Evolutionary conservation across 2,329 filamentous ascomycete species (phyloP).

Genomic region (Colletotrichum sojae): DNA sequence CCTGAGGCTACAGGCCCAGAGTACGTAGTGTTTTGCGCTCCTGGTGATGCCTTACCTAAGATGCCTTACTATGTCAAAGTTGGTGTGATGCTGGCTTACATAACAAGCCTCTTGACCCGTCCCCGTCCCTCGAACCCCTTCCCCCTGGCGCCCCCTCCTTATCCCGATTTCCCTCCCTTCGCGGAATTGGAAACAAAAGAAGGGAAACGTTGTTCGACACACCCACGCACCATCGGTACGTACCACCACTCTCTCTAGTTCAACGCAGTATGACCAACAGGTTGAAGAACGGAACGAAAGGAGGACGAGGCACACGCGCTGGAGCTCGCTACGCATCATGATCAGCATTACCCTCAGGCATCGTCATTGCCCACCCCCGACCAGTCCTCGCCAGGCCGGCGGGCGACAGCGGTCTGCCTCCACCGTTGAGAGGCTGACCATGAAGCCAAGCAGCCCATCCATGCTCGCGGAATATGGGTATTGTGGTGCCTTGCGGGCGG

Average conservation of each 20-base stretch:
- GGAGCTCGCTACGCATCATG: background rate
- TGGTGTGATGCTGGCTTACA: background rate
- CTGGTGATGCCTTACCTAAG: background rate
- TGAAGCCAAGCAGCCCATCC: background rate
- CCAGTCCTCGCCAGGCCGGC: background rate
- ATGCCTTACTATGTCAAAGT: background rate
- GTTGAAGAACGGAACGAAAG: conserved; percentile 2
- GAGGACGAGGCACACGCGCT: background rate
- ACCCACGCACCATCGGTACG: conserved; percentile 4
- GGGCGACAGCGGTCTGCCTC: background rate
- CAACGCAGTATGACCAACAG: background rate
- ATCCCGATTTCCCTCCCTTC: background rate
- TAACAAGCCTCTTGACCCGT: conserved; percentile 4
- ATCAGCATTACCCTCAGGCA: background rate
- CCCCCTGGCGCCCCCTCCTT: background rate
- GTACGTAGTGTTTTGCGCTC: too few relatives aligned
- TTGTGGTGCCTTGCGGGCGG: conserved; percentile 21
- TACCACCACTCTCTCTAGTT: background rate
- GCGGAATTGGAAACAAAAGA: conserved; percentile 26
- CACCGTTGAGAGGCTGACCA: conserved; percentile 16
- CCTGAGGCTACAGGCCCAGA: too few relatives aligned
- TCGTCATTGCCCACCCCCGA: background rate
- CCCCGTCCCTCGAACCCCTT: conserved; percentile 21
- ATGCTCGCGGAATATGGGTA: background rate
- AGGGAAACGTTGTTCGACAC: conserved; percentile 23